Conservation (phyloP, 805 yeast species). For the Candida tibetensis region DNA sequence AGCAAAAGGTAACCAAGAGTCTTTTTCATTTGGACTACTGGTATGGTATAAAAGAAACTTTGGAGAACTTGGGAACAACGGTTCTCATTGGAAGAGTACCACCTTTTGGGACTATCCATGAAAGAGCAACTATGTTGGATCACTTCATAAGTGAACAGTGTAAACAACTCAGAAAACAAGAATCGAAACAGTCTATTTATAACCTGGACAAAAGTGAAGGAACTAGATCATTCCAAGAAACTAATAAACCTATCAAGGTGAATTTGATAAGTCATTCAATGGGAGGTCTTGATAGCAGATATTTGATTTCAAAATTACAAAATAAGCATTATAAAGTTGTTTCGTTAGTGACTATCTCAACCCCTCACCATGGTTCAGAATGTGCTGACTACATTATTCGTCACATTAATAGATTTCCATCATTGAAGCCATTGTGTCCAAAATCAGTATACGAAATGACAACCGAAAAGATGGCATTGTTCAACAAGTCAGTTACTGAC, state of each 20-base stretch:
- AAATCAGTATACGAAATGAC: slow-evolving; percentile 62
- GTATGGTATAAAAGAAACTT: slow-evolving; percentile 69
- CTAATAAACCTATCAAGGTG: slow-evolving; percentile 43
- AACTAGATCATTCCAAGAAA: slow-evolving; percentile 10
- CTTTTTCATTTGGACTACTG: slow-evolving; percentile 62
- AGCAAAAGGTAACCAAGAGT: slow-evolving; percentile 9
- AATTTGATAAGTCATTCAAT: slow-evolving; percentile 86
- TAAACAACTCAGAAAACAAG: slow-evolving; percentile 12
- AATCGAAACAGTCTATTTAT: slow-evolving; percentile 4
- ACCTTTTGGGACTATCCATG: slow-evolving; percentile 72
- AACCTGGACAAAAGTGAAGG: slow-evolving; percentile 14
- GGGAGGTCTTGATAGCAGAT: slow-evolving; percentile 91
- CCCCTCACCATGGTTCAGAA: slow-evolving; percentile 87
- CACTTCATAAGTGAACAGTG: slow-evolving; percentile 42
- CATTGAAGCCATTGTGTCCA: slow-evolving; percentile 22
- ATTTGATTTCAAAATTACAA: slow-evolving; percentile 56
- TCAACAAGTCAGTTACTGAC: slow-evolving; percentile 53
- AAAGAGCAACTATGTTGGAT: slow-evolving; percentile 60
- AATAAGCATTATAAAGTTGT: slow-evolving; percentile 54
- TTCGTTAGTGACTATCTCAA: slow-evolving; percentile 78
- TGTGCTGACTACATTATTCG: slow-evolving; percentile 68
- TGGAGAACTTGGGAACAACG: slow-evolving; percentile 60
- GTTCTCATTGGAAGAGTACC: slow-evolving; percentile 79
- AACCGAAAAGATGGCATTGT: slow-evolving; percentile 46
- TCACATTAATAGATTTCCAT: slow-evolving; percentile 19